These are phyloP conservation scores for Rhododendron kiyosumense DNA, from an alignment of 148 eudicot species.

Conservation along the genomic window DNA sequence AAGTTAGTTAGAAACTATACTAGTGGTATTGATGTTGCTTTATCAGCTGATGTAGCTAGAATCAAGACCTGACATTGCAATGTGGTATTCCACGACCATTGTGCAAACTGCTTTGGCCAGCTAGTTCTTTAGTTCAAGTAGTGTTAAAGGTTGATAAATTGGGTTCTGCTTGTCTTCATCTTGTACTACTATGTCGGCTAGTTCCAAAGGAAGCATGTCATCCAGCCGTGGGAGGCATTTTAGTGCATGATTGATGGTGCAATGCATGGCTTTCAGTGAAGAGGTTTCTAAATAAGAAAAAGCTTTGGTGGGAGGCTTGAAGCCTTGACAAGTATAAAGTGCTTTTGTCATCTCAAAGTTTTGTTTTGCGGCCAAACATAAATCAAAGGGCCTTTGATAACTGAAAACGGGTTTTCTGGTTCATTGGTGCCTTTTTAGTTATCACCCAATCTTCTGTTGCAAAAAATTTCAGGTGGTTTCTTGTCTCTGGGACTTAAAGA, in stretches of 20 bases:
- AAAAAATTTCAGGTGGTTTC: not conserved
- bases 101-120: too few species aligned
- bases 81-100: too few species aligned
- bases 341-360: not conserved
- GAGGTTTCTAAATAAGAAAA: not conserved
- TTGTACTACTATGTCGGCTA: slow-evolving; percentile 33
- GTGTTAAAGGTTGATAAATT: slow-evolving; percentile 31
- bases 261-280: not conserved
- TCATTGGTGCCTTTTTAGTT: not conserved
- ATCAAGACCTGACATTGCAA: too few species aligned
- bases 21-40: too few species aligned
- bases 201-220: slow-evolving; percentile 35
- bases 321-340: not conserved
- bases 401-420: not conserved
- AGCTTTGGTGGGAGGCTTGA: not conserved
- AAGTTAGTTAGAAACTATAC: too few species aligned
- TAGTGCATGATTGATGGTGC: not conserved
- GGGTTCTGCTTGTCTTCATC: slow-evolving; percentile 29
- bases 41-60: too few species aligned
- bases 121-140: slow-evolving; percentile 26
- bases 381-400: not conserved
- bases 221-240: slow-evolving; percentile 32
- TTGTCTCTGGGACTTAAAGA: not conserved
- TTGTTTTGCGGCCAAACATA: not conserved
- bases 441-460: not conserved